A percentile compares a stretch with the other conserved stretches of the same genome.
phyloP scores from a whole-genome alignment of 139 green algal species.

The Chlamydomonas incerta region DNA sequence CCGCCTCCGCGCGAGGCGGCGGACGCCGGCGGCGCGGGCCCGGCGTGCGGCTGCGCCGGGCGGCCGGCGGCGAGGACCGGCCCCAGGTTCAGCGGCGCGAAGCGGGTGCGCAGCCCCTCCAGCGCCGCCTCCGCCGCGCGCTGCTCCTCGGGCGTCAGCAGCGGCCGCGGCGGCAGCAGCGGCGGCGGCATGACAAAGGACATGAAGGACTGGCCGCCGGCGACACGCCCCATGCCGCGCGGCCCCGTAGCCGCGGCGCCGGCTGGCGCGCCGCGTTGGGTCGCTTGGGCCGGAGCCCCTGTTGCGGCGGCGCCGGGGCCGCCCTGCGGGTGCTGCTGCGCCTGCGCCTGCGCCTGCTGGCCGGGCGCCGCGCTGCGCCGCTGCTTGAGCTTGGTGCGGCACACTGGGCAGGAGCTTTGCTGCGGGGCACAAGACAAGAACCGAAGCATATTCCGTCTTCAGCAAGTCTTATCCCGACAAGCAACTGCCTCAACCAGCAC shows the following conservation, averaged over 20 bases:
- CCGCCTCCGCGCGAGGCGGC: background rate
- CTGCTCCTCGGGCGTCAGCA: background rate
- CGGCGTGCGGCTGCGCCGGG: background rate
- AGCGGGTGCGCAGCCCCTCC: background rate
- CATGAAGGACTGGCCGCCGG: no score
- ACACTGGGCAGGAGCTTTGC: conserved; percentile 33
- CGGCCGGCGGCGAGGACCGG: background rate
- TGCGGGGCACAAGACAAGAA: background rate
- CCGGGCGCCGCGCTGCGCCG: background rate
- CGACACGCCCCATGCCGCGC: no score
- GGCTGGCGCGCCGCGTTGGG: no score
- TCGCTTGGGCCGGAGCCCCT: background rate
- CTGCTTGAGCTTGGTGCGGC: conserved; percentile 7
- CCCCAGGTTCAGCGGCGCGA: background rate
- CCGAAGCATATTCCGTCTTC: no score
- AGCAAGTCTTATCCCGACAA: no score
- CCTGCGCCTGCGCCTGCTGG: background rate
- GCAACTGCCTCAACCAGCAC: no score
- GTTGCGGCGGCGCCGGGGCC: background rate
- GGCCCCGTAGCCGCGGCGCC: no score
- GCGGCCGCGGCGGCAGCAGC: background rate
- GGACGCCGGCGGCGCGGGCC: background rate
- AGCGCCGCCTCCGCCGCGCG: background rate
- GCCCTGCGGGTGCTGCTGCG: background rate
- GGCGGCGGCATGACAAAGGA: background rate